A percentile compares a stretch with the other conserved stretches of the same genome.
Conservation (phyloP, 192 early-diverging fungal genomes). For the Dissophora ornata region DNA sequence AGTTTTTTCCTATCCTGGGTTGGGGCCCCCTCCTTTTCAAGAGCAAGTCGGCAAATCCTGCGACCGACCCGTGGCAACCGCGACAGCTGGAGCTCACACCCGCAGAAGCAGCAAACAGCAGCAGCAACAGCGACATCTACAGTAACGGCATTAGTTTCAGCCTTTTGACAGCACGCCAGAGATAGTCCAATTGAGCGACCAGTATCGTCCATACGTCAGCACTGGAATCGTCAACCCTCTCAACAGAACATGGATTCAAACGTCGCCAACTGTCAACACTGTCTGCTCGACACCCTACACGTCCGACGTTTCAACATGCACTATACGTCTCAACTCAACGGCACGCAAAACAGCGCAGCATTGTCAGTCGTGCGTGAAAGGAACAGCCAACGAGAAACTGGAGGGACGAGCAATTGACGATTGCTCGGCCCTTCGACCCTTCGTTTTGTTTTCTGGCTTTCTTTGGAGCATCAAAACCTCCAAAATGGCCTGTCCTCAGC, state of each 20-base stretch:
- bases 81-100: background rate
- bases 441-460: constrained; percentile 1
- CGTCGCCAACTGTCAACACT: too few relatives aligned
- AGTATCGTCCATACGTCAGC: too few relatives aligned
- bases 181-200: too few relatives aligned
- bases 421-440: constrained; percentile 1
- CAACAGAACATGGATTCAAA: too few relatives aligned
- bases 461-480: constrained; percentile 35
- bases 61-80: background rate
- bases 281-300: too few relatives aligned
- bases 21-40: background rate
- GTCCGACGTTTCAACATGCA: too few relatives aligned
- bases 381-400: constrained; percentile 17
- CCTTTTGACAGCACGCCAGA: too few relatives aligned
- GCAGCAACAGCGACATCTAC: background rate
- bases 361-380: constrained; percentile 40
- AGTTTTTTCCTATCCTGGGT: constrained; percentile 28
- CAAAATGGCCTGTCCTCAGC: constrained; percentile 34
- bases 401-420: constrained; percentile 1
- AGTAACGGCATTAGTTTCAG: too few relatives aligned
- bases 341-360: too few relatives aligned
- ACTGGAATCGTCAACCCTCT: too few relatives aligned
- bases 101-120: background rate
- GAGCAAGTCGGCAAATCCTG: background rate
- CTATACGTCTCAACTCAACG: too few relatives aligned